Conservation (phyloP, 192 early-diverging fungal genomes). For the Lobosporangium transversale region DNA sequence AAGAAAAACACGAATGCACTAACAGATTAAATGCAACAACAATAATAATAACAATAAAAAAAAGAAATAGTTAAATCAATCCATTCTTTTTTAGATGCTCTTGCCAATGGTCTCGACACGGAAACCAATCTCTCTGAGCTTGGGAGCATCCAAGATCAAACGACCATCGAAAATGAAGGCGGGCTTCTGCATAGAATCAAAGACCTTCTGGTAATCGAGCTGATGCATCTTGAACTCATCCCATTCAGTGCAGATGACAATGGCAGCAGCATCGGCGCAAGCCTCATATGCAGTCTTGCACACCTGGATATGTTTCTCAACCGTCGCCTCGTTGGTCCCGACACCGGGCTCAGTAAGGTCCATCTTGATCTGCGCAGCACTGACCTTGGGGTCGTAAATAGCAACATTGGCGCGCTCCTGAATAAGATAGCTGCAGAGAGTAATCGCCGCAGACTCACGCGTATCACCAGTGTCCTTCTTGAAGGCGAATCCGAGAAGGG, state of each 20-base stretch:
- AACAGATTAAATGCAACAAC: no score
- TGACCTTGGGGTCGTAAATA: constrained; percentile 94
- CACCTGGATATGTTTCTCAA: constrained; percentile 72
- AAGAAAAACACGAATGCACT: no score
- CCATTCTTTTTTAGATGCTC: constrained; percentile 8
- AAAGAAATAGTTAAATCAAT: no score
- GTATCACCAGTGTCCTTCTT: constrained; percentile 96
- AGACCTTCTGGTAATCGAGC: constrained; percentile 74
- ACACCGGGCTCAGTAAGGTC: constrained; percentile 71
- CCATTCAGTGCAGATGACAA: constrained; percentile 90
- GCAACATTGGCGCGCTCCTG: constrained; percentile 76
- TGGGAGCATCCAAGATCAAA: constrained; percentile 72
- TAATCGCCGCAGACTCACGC: constrained; percentile 89
- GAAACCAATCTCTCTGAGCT: constrained; percentile 83
- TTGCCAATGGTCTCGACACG: constrained; percentile 73
- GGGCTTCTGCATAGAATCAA: constrained; percentile 79
- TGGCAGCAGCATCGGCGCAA: constrained; percentile 73
- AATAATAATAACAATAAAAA: no score
- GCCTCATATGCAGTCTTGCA: constrained; percentile 74
- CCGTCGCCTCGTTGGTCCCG: constrained; percentile 53
- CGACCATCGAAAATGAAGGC: constrained; percentile 93
- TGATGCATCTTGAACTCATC: constrained; percentile 80
- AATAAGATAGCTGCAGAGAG: constrained; percentile 80
- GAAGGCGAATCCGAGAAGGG: constrained; percentile 90
- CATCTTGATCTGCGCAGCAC: constrained; percentile 70